Percentiles rank a stretch among this genome's conserved stretches.
Conservation (phyloP, 192 early-diverging fungal genomes). For the Gigaspora rosea region DNA sequence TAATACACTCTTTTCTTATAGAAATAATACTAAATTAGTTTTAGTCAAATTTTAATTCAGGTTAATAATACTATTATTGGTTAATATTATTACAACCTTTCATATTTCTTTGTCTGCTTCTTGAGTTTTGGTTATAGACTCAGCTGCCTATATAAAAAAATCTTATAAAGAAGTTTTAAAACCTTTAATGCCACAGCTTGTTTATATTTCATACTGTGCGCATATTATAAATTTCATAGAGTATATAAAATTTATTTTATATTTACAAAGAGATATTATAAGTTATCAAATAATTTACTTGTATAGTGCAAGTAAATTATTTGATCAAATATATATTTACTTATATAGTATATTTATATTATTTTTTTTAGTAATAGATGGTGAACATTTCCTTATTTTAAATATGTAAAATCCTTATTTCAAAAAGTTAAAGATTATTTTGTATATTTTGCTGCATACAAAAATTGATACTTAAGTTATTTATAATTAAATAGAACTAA, state of each 20-base stretch:
- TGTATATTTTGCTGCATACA: background rate
- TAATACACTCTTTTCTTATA: conserved; percentile 9
- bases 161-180: no score
- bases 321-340: background rate
- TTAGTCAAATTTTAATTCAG: background rate
- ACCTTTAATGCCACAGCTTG: no score
- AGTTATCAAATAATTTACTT: no score
- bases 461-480: background rate
- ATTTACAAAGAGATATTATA: no score
- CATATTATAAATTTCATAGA: no score
- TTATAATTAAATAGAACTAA: background rate
- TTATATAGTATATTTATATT: background rate
- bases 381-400: background rate
- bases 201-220: no score
- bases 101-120: background rate
- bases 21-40: conserved; percentile 1
- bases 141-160: no score
- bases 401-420: conserved; percentile 1
- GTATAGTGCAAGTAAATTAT: no score
- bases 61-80: background rate
- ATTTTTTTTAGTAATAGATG: background rate
- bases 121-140: background rate
- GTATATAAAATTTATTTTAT: no score
- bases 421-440: conserved; percentile 9
- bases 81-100: background rate